phyloP scores from a whole-genome alignment of 2,329 filamentous ascomycete species.

The Paraconiothyrium brasiliense region DNA sequence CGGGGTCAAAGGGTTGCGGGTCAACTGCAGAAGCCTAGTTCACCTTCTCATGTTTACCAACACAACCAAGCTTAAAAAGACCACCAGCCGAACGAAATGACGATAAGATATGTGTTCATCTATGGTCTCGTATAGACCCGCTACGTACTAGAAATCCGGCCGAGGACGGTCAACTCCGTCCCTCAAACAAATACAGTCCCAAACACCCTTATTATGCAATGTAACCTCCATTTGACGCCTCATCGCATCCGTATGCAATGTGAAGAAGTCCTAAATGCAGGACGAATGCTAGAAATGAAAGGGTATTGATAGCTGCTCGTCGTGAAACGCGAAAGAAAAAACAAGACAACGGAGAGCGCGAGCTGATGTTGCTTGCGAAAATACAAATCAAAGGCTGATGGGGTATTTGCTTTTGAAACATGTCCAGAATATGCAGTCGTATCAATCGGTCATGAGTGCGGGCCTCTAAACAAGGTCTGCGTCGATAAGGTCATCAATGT shows the following conservation, averaged over 20 bases:
- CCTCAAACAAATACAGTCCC: not conserved
- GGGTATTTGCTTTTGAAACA: constrained; percentile 45
- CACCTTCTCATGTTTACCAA: not conserved
- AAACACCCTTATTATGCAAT: constrained; percentile 37
- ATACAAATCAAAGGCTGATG: constrained; percentile 24
- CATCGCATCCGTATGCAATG: constrained; percentile 21
- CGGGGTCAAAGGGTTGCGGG: not conserved
- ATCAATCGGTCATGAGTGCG: constrained; percentile 12
- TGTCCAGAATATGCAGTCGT: constrained; percentile 33
- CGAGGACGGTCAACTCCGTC: constrained; percentile 8
- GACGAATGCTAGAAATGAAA: constrained; percentile 15
- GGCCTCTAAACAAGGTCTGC: constrained; percentile 33
- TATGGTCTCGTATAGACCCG: not conserved
- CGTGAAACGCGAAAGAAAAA: not conserved
- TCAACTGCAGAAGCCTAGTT: not conserved
- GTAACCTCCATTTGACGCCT: constrained; percentile 25
- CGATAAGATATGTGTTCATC: constrained; percentile 7
- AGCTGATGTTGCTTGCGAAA: constrained; percentile 10
- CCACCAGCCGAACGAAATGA: not conserved
- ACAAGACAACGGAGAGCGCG: constrained; percentile 8
- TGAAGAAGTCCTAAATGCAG: constrained; percentile 12
- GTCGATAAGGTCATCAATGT: constrained; percentile 44
- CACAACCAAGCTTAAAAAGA: not conserved
- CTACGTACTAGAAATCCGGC: constrained; percentile 13
- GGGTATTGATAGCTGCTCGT: constrained; percentile 13